phyloP scores from a whole-genome alignment of 2,329 filamentous ascomycete species.

The Aphanocladium album region DNA sequence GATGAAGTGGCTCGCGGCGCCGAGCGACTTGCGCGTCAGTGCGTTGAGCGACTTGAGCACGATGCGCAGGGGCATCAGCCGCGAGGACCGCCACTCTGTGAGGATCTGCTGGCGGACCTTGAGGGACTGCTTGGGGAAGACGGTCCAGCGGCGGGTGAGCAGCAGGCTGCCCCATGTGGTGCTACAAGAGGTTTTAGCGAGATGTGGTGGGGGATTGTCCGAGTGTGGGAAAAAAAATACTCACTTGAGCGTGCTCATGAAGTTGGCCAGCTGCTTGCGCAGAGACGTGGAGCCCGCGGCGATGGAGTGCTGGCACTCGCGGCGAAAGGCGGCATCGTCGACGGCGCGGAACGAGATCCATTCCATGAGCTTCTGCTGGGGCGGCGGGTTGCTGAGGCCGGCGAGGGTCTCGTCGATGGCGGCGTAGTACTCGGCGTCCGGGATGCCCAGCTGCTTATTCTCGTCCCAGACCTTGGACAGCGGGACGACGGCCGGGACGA shows the following conservation, averaged over 20 bases:
- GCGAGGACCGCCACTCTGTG: slow-evolving; percentile 55
- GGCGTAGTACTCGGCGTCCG: slow-evolving; percentile 45
- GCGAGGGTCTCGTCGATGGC: slow-evolving; percentile 35
- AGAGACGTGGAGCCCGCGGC: slow-evolving; percentile 26
- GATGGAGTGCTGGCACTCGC: slow-evolving; percentile 41
- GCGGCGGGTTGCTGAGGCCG: slow-evolving; percentile 33
- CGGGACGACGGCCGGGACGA: slow-evolving; percentile 54
- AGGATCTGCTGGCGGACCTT: slow-evolving; percentile 58
- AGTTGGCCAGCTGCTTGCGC: slow-evolving; percentile 32
- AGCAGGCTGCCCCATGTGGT: slow-evolving; percentile 58
- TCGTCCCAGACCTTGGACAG: slow-evolving; percentile 34
- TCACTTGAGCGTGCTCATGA: slow-evolving; percentile 41
- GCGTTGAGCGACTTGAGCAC: slow-evolving; percentile 52
- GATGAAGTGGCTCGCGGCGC: slow-evolving; percentile 52
- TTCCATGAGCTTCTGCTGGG: slow-evolving; percentile 40
- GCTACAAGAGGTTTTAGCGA: slow-evolving; percentile 31
- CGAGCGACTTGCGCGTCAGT: slow-evolving; percentile 50
- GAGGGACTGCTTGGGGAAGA: slow-evolving; percentile 57
- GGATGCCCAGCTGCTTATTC: slow-evolving; percentile 38
- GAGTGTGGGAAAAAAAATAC: too few relatives aligned
- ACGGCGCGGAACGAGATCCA: slow-evolving; percentile 50
- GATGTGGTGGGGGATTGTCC: too few relatives aligned
- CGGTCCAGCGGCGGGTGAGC: slow-evolving; percentile 62
- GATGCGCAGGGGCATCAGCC: slow-evolving; percentile 48
- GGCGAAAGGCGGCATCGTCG: slow-evolving; percentile 47